Evolutionary conservation across 768 basidiomycete species (phyloP), one percentile per base, ranked within the genome.

Genomic region (Russula brevipes): DNA sequence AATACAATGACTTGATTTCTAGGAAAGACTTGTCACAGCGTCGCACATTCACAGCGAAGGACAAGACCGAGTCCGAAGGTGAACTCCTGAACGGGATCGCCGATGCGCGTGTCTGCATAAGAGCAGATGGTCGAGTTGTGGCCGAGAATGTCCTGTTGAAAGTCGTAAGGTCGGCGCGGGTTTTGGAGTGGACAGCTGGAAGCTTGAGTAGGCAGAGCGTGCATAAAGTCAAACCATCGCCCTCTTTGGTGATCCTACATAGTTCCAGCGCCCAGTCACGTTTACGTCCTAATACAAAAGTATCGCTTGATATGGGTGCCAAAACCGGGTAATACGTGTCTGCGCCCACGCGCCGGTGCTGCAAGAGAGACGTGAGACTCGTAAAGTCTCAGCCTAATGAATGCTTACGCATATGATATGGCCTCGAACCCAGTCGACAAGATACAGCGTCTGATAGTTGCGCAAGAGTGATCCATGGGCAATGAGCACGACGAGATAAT

Each of bases 401-500:
- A 4, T 56, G 42, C 58, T 30, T 54, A 64, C 54, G 36, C 33
- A 51, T 54, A 30, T 17, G 33, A 55, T 51, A 14, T 17, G 17
- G 19, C 54, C 58, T 39, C 19, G 16, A 19, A 49, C 33, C 52
- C 63, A 55, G 36, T 59, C 46, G 24, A 59, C 39, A 3, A 64
- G 17, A 38, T 60, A 64, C 14, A 50, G 11, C 1, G 63, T 54
- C 39, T 64, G 53, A 35, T 59, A 46, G 8, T 10, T 16, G 11
- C 35, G 42, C 10, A 57, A 49, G 42, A 57, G 41, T 3, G 56
- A 51, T 19, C 42, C 49, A 19, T 64, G 63, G 44, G 63, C 46
- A 49, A 64, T 5, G 39, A 64, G 63, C 39, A 64, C 57, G 19
- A 59, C 51, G 49, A 64, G 52, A 39, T 54, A 17, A n/a, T 33